A percentile compares a stretch with the other conserved stretches of the same genome.
These are phyloP conservation scores for Echeveria elegans DNA, from an alignment of 164 flowering plant genomes.

Conservation along the genomic window DNA sequence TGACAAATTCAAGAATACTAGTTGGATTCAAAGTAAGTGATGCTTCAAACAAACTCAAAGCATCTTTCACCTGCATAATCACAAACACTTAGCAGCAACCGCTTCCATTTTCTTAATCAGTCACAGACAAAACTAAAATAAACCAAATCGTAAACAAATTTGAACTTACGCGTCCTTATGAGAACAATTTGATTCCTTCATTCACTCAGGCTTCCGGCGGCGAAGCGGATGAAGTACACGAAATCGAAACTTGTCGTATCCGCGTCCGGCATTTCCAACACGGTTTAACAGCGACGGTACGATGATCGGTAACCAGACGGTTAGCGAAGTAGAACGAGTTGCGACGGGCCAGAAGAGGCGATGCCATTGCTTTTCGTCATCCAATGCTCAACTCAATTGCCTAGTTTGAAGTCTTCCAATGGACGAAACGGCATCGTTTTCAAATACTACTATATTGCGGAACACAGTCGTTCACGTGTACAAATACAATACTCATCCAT, in stretches of 20 bases:
- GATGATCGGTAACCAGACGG: no score
- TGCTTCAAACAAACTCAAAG: slow-evolving; percentile 75
- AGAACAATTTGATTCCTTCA: slow-evolving; percentile 81
- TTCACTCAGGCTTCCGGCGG: slow-evolving; percentile 66
- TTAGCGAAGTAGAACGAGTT: neutral
- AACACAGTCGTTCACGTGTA: no score
- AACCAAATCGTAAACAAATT: no score
- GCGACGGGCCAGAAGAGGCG: neutral
- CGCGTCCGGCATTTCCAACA: neutral
- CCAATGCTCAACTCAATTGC: neutral
- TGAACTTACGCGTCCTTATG: slow-evolving; percentile 74
- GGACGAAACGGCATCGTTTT: neutral
- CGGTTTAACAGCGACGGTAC: no score
- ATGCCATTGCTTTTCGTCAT: neutral
- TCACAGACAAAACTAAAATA: no score
- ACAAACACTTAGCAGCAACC: no score
- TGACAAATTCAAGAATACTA: no score
- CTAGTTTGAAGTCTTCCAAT: no score
- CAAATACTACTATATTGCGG: no score
- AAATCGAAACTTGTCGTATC: slow-evolving; percentile 10
- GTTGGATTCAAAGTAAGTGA: slow-evolving; percentile 82
- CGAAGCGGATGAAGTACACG: slow-evolving; percentile 41
- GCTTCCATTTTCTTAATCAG: no score
- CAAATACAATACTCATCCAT: no score
- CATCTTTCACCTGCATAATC: slow-evolving; percentile 89